Evolutionary conservation across 192 early-diverging fungal species (phyloP).

Genomic region (Podila horticola): DNA sequence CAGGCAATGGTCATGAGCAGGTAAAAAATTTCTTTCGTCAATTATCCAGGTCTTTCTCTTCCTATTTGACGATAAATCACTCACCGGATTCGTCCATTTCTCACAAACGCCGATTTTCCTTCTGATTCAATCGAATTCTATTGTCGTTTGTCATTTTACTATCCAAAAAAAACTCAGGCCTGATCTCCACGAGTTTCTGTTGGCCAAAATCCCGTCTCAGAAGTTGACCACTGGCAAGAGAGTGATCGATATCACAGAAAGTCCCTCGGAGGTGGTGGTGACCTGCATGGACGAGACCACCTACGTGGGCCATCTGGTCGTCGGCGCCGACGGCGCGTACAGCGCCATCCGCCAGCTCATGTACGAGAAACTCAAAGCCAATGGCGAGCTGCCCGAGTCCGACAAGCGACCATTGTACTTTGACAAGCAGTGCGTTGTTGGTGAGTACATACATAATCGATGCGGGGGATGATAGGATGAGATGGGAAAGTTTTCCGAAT

Average conservation of each 20-base stretch:
- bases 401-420: constrained; percentile 37
- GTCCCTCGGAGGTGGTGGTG: constrained; percentile 27
- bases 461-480: not conserved
- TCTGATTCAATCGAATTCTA: too few species aligned
- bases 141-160: not conserved
- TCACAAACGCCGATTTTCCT: too few species aligned
- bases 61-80: too few species aligned
- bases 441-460: constrained; percentile 8
- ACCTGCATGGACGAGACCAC: constrained; percentile 48
- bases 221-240: constrained; percentile 43
- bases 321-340: constrained; percentile 48
- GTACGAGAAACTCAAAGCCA: constrained; percentile 25
- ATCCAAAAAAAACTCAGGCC: constrained; percentile 8
- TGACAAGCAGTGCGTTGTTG: constrained; percentile 50
- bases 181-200: constrained; percentile 36
- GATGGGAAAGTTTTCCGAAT: not conserved
- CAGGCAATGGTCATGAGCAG: constrained; percentile 53
- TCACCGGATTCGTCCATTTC: too few species aligned
- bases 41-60: not conserved
- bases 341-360: constrained; percentile 45
- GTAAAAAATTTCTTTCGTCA: constrained; percentile 1
- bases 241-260: constrained; percentile 40
- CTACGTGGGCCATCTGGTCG: constrained; percentile 29
- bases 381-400: constrained; percentile 21
- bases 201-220: constrained; percentile 28